Percentiles rank a stretch among this genome's conserved stretches.
Conservation (phyloP, 1,284 basidiomycete species). For the Papiliotrema terrestris region DNA sequence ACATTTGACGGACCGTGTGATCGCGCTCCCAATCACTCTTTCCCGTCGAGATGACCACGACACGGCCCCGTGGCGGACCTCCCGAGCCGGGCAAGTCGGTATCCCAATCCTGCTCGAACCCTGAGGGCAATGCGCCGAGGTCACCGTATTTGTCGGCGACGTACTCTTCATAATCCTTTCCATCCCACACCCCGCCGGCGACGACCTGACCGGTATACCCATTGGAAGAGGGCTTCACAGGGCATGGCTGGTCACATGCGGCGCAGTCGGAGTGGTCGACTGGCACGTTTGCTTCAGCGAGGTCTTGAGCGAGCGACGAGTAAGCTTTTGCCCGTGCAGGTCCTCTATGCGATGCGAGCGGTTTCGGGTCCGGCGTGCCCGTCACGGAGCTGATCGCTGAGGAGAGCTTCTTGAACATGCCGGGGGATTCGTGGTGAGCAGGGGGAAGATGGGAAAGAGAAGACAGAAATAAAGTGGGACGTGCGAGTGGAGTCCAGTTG, state of each 20-base stretch:
- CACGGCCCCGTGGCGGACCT: conserved; percentile 75
- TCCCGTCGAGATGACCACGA: conserved; percentile 79
- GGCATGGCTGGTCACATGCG: conserved; percentile 69
- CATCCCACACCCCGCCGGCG: conserved; percentile 27
- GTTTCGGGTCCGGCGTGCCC: conserved; percentile 6
- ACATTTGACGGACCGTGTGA: conserved; percentile 54
- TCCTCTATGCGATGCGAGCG: conserved; percentile 20
- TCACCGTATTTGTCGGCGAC: conserved; percentile 52
- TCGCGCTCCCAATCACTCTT: conserved; percentile 79
- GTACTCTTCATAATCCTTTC: conserved; percentile 34
- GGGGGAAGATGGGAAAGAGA: too few species aligned
- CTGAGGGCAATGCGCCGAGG: conserved; percentile 66
- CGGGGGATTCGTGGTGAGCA: neutral
- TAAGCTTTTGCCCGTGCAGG: conserved; percentile 31
- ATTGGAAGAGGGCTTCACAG: conserved; percentile 52
- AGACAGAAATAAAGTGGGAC: too few species aligned
- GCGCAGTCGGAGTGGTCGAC: conserved; percentile 68
- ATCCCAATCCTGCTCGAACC: conserved; percentile 71
- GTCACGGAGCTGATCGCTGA: conserved; percentile 29
- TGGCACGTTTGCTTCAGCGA: conserved; percentile 60
- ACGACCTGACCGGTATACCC: conserved; percentile 17
- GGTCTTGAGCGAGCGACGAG: conserved; percentile 34
- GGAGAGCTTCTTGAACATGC: conserved; percentile 37
- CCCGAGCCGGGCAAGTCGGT: conserved; percentile 75
- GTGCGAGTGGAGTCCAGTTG: too few species aligned